Evolutionary conservation across 768 basidiomycete species (phyloP).

Genomic region (Rhodotorula kratochvilovae): DNA sequence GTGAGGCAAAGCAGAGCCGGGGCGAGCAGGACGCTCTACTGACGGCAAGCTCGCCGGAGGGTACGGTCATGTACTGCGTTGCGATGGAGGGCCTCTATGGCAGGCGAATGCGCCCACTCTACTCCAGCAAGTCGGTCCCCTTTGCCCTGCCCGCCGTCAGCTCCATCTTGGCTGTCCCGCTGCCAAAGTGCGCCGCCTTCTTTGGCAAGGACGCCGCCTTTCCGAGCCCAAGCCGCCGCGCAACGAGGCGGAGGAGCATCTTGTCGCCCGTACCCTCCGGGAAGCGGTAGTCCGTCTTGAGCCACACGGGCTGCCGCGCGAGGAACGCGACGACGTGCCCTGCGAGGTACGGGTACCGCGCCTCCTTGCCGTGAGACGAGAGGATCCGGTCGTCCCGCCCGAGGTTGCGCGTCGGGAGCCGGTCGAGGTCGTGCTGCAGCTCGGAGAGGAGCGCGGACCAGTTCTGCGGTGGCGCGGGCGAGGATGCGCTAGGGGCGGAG

Average conservation of each 20-base stretch:
- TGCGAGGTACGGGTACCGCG: constrained; percentile 68
- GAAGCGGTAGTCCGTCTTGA: constrained; percentile 72
- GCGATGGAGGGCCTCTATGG: no score
- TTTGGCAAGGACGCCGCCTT: constrained; percentile 67
- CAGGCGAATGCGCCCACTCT: not conserved
- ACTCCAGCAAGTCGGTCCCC: constrained; percentile 25
- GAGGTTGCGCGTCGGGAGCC: constrained; percentile 69
- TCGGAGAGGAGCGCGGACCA: constrained; percentile 47
- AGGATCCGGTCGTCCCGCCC: constrained; percentile 92
- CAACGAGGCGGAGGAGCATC: constrained; percentile 68
- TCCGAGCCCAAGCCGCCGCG: constrained; percentile 64
- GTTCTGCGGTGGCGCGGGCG: not conserved
- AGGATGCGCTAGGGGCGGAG: not conserved
- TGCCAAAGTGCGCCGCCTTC: constrained; percentile 97
- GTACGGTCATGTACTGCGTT: no score
- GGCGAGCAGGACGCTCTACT: no score
- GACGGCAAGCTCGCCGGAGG: no score
- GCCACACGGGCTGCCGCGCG: constrained; percentile 62
- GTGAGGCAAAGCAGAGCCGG: no score
- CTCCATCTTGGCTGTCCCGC: constrained; percentile 43
- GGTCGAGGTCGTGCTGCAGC: constrained; percentile 66
- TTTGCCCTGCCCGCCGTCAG: constrained; percentile 17
- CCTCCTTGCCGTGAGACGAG: constrained; percentile 86
- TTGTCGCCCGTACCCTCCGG: constrained; percentile 84
- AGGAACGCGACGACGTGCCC: constrained; percentile 42